phyloP scores from a whole-genome alignment of 305 asterid species.

The Salvia sclarea region DNA sequence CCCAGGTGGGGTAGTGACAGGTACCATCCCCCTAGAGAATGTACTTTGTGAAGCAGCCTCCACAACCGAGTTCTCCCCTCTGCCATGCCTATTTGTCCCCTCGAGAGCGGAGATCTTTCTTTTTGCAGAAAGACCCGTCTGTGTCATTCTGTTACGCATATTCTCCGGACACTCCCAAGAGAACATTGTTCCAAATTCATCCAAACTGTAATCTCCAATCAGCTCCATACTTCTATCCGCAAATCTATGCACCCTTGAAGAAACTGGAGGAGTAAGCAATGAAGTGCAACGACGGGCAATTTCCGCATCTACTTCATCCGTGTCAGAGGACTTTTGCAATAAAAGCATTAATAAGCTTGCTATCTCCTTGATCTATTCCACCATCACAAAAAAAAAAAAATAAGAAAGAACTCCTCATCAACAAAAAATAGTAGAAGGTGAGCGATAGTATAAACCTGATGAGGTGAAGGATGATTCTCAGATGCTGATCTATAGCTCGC shows the following conservation, averaged over 20 bases:
- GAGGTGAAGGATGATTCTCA: conserved; percentile 35
- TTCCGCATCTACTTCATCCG: conserved; percentile 49
- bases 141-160: conserved; percentile 75
- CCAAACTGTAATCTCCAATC: conserved; percentile 52
- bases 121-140: conserved; percentile 58
- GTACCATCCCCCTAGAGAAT: conserved; percentile 69
- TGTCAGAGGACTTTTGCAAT: conserved; percentile 53
- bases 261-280: conserved; percentile 41
- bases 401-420: conserved; percentile 9
- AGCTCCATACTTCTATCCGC: conserved; percentile 52
- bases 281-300: conserved; percentile 40
- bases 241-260: conserved; percentile 54
- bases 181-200: conserved; percentile 63
- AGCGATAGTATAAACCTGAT: conserved; percentile 37
- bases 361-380: conserved; percentile 63
- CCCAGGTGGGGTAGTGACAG: conserved; percentile 61
- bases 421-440: conserved; percentile 20
- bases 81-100: conserved; percentile 65
- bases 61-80: conserved; percentile 60
- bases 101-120: conserved; percentile 76
- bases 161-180: conserved; percentile 96
- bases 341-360: conserved; percentile 40
- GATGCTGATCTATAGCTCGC: conserved; percentile 34
- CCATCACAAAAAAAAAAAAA: conserved; percentile 28
- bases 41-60: conserved; percentile 62